Percentiles rank a stretch among this genome's conserved stretches.
Evolutionary conservation across 1,284 basidiomycete species (phyloP).

Genomic region (Schizopora paradoxa): DNA sequence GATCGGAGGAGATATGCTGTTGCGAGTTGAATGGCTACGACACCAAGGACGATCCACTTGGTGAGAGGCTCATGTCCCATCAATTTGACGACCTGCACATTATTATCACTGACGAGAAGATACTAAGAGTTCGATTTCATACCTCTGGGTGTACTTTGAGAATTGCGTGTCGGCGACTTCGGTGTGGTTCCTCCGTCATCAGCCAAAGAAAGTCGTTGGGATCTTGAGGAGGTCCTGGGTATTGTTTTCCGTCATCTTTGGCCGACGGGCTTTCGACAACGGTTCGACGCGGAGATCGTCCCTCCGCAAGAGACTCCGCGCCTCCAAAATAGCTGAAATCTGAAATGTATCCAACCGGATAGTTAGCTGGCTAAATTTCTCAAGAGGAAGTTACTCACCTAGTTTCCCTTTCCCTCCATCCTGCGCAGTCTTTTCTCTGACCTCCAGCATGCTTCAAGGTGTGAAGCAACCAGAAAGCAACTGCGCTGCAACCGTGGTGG

Average conservation of each 20-base stretch:
- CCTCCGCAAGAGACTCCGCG: constrained; percentile 66
- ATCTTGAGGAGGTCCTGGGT: constrained; percentile 56
- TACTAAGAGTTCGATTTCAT: not conserved
- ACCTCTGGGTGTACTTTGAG: constrained; percentile 94
- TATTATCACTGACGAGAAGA: not conserved
- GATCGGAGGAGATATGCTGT: constrained; percentile 63
- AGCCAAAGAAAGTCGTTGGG: constrained; percentile 88
- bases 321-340: constrained; percentile 76
- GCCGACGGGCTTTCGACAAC: constrained; percentile 36
- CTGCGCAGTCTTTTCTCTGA: too few relatives aligned
- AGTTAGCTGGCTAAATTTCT: too few relatives aligned
- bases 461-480: too few relatives aligned
- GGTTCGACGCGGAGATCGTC: constrained; percentile 56
- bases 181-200: constrained; percentile 96
- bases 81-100: constrained; percentile 74
- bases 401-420: too few relatives aligned
- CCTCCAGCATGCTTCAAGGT: too few relatives aligned
- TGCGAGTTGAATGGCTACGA: constrained; percentile 74
- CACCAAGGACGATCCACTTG: constrained; percentile 78
- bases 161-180: constrained; percentile 81
- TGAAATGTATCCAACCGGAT: too few relatives aligned
- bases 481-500: too few relatives aligned
- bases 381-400: too few relatives aligned
- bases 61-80: constrained; percentile 95
- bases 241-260: constrained; percentile 36